Percentiles rank a stretch among this genome's conserved stretches.
These are phyloP conservation scores for Skeletonema potamos DNA, from an alignment of 108 stramenopile genomes.

Conservation along the genomic window DNA sequence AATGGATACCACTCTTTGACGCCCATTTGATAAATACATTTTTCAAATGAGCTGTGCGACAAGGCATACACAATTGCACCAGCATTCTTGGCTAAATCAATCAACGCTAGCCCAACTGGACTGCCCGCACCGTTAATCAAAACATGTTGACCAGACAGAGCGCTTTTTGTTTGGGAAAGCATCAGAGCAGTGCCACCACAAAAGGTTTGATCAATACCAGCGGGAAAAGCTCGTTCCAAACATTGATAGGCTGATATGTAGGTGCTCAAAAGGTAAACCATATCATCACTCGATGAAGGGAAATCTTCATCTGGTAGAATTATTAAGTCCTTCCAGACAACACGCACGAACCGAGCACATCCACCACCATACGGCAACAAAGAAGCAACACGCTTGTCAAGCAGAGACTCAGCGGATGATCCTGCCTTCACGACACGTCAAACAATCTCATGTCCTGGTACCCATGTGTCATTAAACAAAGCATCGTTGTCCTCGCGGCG, in stretches of 20 bases:
- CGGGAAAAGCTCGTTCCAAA: background rate
- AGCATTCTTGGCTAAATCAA: slow-evolving; percentile 56
- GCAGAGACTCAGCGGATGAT: no score
- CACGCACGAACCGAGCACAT: slow-evolving; percentile 61
- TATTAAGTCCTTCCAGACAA: slow-evolving; percentile 44
- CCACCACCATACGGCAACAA: slow-evolving; percentile 58
- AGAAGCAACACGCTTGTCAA: slow-evolving; percentile 54
- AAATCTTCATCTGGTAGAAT: slow-evolving; percentile 45
- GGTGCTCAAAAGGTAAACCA: slow-evolving; percentile 61
- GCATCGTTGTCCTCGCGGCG: background rate
- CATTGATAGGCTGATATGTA: slow-evolving; percentile 81
- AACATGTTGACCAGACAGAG: slow-evolving; percentile 56
- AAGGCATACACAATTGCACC: slow-evolving; percentile 55
- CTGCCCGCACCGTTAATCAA: slow-evolving; percentile 65
- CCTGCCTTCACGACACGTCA: background rate
- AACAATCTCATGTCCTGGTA: background rate
- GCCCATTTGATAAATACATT: background rate
- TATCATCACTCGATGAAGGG: slow-evolving; percentile 30
- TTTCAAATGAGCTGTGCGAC: background rate
- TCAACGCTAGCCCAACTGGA: slow-evolving; percentile 54
- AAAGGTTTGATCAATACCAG: background rate
- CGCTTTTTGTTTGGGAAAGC: background rate
- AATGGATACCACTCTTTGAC: background rate
- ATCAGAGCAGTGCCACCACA: background rate
- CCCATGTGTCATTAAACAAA: background rate